phyloP scores from a whole-genome alignment of 768 basidiomycete genomes.

The Erythrobasidium yunnanense region DNA sequence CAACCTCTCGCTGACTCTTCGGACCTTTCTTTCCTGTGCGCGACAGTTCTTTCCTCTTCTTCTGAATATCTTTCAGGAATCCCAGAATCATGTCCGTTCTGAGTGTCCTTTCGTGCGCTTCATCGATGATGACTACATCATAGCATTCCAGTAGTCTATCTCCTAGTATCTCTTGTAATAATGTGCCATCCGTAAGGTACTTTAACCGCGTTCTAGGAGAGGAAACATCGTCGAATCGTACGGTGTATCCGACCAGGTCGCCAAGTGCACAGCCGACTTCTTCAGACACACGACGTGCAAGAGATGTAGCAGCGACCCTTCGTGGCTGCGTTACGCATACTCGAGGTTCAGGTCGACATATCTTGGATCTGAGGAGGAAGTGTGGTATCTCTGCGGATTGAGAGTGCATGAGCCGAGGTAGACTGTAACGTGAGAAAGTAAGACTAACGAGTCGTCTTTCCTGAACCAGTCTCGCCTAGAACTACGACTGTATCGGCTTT shows the following conservation, averaged over 20 bases:
- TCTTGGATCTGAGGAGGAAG: conserved; percentile 73
- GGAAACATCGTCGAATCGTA: conserved; percentile 82
- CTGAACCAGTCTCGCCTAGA: conserved; percentile 92
- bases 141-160: conserved; percentile 68
- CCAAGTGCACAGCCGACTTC: conserved; percentile 70
- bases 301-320: conserved; percentile 83
- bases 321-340: conserved; percentile 93
- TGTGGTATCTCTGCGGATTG: conserved; percentile 74
- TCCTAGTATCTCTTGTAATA: conserved; percentile 77
- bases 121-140: conserved; percentile 82
- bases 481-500: conserved; percentile 76
- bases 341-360: conserved; percentile 40
- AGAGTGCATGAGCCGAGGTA: neutral
- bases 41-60: conserved; percentile 49
- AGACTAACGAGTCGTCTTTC: conserved; percentile 89
- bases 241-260: conserved; percentile 75
- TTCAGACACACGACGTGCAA: conserved; percentile 77
- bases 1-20: conserved; percentile 40
- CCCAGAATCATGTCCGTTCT: conserved; percentile 89
- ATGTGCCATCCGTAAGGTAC: conserved; percentile 96
- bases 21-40: conserved; percentile 39
- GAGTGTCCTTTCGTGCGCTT: conserved; percentile 91
- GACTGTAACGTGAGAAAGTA: neutral
- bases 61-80: conserved; percentile 71
- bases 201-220: conserved; percentile 68